A percentile compares a stretch with the other conserved stretches of the same genome.
These are phyloP conservation scores for Quercus ilex DNA, from an alignment of 306 rosid genomes.

Conservation along the genomic window DNA sequence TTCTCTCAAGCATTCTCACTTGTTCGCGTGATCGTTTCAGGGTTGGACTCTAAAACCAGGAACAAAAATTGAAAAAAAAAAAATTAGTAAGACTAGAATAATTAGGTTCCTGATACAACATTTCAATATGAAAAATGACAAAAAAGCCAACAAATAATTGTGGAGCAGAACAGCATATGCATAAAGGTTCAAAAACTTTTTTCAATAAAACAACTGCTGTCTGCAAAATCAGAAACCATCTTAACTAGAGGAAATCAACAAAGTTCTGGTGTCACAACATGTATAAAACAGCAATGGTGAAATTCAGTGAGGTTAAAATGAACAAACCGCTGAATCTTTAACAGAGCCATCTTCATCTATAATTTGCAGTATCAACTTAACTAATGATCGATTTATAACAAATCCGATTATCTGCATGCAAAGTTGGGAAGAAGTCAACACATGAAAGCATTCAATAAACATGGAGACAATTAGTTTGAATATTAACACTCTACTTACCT, in stretches of 20 bases:
- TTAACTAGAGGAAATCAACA: constrained; percentile 13
- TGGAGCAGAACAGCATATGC: constrained; percentile 17
- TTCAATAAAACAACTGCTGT: constrained; percentile 1
- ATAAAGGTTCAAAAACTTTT: constrained; percentile 13
- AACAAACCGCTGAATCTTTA: constrained; percentile 94
- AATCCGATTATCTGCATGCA: constrained; percentile 72
- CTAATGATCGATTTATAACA: constrained; percentile 57
- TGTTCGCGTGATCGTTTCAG: constrained; percentile 63
- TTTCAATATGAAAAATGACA: constrained; percentile 18
- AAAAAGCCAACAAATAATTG: constrained; percentile 7
- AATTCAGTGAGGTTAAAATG: constrained; percentile 9
- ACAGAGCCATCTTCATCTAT: constrained; percentile 81
- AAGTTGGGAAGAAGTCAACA: not conserved
- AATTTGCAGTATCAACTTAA: constrained; percentile 66
- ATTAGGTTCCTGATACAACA: not conserved
- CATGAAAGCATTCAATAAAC: constrained; percentile 14
- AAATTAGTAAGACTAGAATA: not conserved
- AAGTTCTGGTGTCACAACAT: constrained; percentile 4
- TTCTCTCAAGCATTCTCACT: constrained; percentile 69
- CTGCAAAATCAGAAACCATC: constrained; percentile 20
- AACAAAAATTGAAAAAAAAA: constrained; percentile 1
- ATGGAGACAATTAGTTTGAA: constrained; percentile 12
- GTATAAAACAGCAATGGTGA: constrained; percentile 3
- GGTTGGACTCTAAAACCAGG: constrained; percentile 55
- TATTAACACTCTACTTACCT: constrained; percentile 48